Conservation (phyloP, 305 asterid species). For the Solanum chacoense region DNA sequence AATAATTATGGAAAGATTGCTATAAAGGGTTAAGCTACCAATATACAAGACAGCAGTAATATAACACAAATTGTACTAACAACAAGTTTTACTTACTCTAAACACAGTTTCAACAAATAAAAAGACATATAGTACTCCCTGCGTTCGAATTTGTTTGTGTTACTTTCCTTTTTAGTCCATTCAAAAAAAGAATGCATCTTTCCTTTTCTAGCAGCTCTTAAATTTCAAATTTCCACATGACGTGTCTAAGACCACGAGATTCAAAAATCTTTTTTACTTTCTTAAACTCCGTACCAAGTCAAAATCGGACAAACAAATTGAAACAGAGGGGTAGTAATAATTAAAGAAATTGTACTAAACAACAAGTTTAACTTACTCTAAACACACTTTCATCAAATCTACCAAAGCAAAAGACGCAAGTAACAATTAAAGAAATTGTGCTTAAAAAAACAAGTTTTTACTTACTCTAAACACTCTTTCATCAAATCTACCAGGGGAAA, state of each 20-base stretch:
- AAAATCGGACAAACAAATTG: neutral
- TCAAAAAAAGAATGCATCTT: neutral
- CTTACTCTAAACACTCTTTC: slow-evolving; percentile 84
- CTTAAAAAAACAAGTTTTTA: neutral
- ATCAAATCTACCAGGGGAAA: slow-evolving; percentile 78
- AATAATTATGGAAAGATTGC: neutral
- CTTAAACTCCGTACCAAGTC: neutral
- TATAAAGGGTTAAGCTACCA: neutral
- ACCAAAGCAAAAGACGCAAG: slow-evolving; percentile 13
- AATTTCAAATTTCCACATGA: neutral
- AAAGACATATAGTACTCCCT: neutral
- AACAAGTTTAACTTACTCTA: slow-evolving; percentile 37
- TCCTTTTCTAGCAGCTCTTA: neutral
- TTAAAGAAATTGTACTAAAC: neutral
- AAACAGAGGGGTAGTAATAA: neutral
- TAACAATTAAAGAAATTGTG: neutral
- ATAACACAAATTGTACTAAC: neutral
- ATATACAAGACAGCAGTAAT: neutral
- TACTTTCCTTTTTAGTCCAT: neutral
- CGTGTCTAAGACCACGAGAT: neutral
- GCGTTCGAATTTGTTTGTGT: neutral
- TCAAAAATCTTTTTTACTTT: neutral
- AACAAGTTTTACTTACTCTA: slow-evolving; percentile 39
- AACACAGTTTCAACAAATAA: slow-evolving; percentile 51
- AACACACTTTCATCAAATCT: slow-evolving; percentile 63